Evolutionary conservation across 2,329 filamentous ascomycete species (phyloP).

Genomic region (Neurospora sp.): DNA sequence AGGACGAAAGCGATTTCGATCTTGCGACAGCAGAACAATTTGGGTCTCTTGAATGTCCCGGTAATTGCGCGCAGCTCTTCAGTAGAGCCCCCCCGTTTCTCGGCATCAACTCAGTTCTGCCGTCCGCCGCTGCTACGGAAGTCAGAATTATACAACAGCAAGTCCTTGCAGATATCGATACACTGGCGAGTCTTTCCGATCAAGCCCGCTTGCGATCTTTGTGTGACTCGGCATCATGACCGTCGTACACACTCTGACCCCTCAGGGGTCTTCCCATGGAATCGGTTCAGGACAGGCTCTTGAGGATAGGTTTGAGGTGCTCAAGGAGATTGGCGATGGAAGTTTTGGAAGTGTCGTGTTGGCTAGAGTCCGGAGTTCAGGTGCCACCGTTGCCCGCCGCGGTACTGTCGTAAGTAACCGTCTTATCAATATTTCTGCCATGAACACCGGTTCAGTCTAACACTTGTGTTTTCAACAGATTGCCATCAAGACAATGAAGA

Average conservation of each 20-base stretch:
- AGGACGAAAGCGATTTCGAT: background rate
- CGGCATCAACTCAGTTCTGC: slow-evolving; percentile 4
- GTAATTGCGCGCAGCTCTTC: slow-evolving; percentile 26
- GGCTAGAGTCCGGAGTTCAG: slow-evolving; percentile 82
- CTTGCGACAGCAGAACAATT: background rate
- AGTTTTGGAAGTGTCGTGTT: slow-evolving; percentile 95
- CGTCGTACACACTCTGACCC: slow-evolving; percentile 62
- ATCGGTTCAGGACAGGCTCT: slow-evolving; percentile 46
- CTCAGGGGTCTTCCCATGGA: slow-evolving; percentile 51
- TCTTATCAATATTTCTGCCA: background rate
- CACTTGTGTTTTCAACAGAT: slow-evolving; percentile 47
- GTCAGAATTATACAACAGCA: background rate
- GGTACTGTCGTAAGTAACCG: slow-evolving; percentile 75
- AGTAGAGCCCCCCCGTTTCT: slow-evolving; percentile 23
- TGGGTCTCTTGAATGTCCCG: slow-evolving; percentile 26
- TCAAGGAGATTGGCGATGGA: slow-evolving; percentile 98
- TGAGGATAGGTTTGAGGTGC: slow-evolving; percentile 89
- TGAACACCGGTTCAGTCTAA: slow-evolving; percentile 7
- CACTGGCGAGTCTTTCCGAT: background rate
- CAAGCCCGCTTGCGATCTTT: background rate
- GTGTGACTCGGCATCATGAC: slow-evolving; percentile 50
- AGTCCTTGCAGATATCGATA: background rate
- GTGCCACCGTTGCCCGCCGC: slow-evolving; percentile 76
- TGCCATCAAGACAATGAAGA: slow-evolving; percentile 99
- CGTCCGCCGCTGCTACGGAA: slow-evolving; percentile 3